phyloP scores from a whole-genome alignment of 2,329 filamentous ascomycete genomes.

The Ceratocystis cubensis region DNA sequence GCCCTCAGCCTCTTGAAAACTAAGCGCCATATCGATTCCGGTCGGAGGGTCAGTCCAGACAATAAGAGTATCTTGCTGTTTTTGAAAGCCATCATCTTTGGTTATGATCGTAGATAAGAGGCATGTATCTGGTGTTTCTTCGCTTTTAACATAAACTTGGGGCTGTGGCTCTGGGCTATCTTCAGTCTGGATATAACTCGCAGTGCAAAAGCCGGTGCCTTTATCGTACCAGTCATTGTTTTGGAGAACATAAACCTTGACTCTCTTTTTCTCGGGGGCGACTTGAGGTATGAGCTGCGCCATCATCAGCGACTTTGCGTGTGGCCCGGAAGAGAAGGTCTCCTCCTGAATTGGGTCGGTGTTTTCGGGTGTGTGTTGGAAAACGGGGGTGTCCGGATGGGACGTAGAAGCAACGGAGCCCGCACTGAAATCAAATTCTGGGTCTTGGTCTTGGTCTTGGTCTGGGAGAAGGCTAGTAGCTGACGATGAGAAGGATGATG shows the following conservation, averaged over 20 bases:
- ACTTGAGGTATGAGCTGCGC: slow-evolving; percentile 58
- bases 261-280: slow-evolving; percentile 56
- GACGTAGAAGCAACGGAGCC: not conserved
- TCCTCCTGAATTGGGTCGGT: slow-evolving; percentile 15
- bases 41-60: slow-evolving; percentile 85
- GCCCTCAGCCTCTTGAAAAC: slow-evolving; percentile 93
- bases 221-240: slow-evolving; percentile 99
- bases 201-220: slow-evolving; percentile 89
- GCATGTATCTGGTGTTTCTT: slow-evolving; percentile 74
- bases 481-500: slow-evolving; percentile 8
- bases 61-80: slow-evolving; percentile 97
- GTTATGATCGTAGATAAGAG: slow-evolving; percentile 81
- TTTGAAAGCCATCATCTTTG: slow-evolving; percentile 93
- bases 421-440: slow-evolving; percentile 12
- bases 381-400: not conserved
- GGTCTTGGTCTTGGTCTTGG: not conserved
- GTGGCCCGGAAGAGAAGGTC: slow-evolving; percentile 23
- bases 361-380: slow-evolving; percentile 1
- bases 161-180: slow-evolving; percentile 61
- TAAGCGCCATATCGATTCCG: slow-evolving; percentile 91
- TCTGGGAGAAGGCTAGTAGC: not conserved
- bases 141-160: slow-evolving; percentile 80
- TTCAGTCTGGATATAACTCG: slow-evolving; percentile 53
- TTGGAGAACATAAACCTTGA: slow-evolving; percentile 97
- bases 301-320: slow-evolving; percentile 54